Evolutionary conservation across 768 basidiomycete genomes (phyloP).

Genomic region (Mycena polygramma): DNA sequence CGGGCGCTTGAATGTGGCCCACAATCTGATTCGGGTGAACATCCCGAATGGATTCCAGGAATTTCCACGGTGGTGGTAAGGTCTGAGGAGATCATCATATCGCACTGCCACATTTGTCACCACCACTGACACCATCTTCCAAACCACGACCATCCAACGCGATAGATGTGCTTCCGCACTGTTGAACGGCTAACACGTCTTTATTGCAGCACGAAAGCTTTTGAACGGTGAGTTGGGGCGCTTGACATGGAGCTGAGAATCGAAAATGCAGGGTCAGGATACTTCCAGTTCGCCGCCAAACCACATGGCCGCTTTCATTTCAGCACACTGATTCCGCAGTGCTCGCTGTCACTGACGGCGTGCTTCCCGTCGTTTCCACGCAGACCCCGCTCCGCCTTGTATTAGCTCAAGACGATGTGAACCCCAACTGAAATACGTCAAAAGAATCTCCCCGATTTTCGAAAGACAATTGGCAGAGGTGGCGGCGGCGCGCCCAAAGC

Average conservation of each 20-base stretch:
- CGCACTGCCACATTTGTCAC: too few relatives aligned
- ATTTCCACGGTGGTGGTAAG: background rate
- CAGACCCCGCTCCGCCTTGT: background rate
- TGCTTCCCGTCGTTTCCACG: background rate
- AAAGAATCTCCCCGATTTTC: slow-evolving; percentile 5
- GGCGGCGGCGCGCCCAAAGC: background rate
- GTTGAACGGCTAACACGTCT: too few relatives aligned
- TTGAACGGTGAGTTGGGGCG: background rate
- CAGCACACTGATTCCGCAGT: background rate
- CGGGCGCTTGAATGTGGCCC: slow-evolving; percentile 11
- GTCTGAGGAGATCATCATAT: background rate
- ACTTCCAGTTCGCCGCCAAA: slow-evolving; percentile 7
- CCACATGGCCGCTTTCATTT: slow-evolving; percentile 23
- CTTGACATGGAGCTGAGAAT: background rate
- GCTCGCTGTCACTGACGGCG: background rate
- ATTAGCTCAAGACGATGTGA: background rate
- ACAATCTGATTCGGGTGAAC: slow-evolving; percentile 18
- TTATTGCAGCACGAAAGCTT: too few relatives aligned
- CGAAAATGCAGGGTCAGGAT: background rate
- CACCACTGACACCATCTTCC: too few relatives aligned
- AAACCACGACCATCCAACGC: too few relatives aligned
- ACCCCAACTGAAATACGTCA: too few relatives aligned
- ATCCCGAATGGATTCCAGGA: background rate
- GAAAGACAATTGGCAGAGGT: background rate
- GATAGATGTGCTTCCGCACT: too few relatives aligned